Evolutionary conservation across 495 filamentous ascomycete genomes (phyloP).

Genomic region (Aspergillus indologenus): DNA sequence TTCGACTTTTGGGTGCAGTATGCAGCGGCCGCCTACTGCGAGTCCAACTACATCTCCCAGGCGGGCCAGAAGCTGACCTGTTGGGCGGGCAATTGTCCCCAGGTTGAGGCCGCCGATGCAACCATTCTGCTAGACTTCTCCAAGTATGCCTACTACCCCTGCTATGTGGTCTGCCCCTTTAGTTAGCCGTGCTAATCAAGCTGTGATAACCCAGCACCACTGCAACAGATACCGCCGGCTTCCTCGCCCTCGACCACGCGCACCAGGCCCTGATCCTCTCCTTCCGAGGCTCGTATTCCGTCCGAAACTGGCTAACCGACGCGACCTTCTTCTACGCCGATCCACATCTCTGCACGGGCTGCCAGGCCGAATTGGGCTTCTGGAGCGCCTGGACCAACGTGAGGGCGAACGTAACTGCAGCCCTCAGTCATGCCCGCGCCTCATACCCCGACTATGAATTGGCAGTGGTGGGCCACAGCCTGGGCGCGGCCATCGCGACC

Average conservation of each 20-base stretch:
- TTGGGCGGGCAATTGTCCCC: slow-evolving; percentile 50
- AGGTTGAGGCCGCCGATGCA: slow-evolving; percentile 50
- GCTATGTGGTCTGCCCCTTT: slow-evolving; percentile 8
- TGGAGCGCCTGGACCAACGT: slow-evolving; percentile 49
- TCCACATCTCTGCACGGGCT: slow-evolving; percentile 47
- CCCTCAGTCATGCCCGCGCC: slow-evolving; percentile 30
- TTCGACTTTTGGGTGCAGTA: slow-evolving; percentile 67
- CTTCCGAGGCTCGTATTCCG: slow-evolving; percentile 61
- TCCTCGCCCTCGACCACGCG: slow-evolving; percentile 58
- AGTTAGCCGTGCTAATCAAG: too few relatives aligned
- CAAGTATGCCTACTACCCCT: slow-evolving; percentile 43
- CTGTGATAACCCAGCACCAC: slow-evolving; percentile 44
- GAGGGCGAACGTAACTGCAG: slow-evolving; percentile 31
- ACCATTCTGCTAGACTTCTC: slow-evolving; percentile 55
- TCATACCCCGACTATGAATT: slow-evolving; percentile 50
- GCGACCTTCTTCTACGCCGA: slow-evolving; percentile 36
- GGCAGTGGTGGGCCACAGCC: slow-evolving; percentile 59
- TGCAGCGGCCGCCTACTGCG: slow-evolving; percentile 63
- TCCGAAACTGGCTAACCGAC: slow-evolving; percentile 66
- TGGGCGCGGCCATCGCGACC: slow-evolving; percentile 60
- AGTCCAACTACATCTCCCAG: slow-evolving; percentile 40
- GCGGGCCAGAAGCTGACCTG: slow-evolving; percentile 54
- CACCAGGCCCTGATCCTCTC: slow-evolving; percentile 59
- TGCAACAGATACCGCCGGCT: slow-evolving; percentile 60
- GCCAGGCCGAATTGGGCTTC: slow-evolving; percentile 52